Evolutionary conservation across 163 green algal species (phyloP).

Genomic region (Chloroidium sp.): DNA sequence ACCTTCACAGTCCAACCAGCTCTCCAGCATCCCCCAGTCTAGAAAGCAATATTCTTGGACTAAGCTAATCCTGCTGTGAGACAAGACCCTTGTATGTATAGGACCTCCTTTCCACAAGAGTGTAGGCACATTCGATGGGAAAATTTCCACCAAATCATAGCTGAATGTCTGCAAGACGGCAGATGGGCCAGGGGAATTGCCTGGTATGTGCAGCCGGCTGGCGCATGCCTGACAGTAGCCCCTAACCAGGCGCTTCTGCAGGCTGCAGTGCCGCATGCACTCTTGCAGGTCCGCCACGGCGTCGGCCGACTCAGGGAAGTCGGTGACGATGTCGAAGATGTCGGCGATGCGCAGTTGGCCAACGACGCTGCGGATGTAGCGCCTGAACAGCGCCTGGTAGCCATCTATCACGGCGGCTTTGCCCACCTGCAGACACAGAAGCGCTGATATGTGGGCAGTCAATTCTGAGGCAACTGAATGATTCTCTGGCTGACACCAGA

Average conservation of each 20-base stretch:
- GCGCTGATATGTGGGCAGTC: no score
- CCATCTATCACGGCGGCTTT: no score
- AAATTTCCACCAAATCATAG: conserved; percentile 6
- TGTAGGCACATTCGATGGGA: not conserved
- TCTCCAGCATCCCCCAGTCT: no score
- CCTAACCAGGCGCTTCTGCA: conserved; percentile 19
- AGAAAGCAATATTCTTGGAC: no score
- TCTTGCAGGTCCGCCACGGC: conserved; percentile 60
- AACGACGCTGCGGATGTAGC: conserved; percentile 67
- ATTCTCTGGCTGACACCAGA: no score
- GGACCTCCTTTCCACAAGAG: not conserved
- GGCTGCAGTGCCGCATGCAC: conserved; percentile 63
- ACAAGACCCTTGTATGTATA: no score
- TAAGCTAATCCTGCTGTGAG: no score
- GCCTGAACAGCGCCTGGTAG: conserved; percentile 57
- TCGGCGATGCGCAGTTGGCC: conserved; percentile 46
- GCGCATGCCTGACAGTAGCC: not conserved
- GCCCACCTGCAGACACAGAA: no score
- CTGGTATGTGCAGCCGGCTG: conserved; percentile 47
- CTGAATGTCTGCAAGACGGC: conserved; percentile 1
- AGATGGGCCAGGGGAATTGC: not conserved
- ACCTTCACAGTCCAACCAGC: no score
- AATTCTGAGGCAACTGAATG: no score
- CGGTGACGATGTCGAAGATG: conserved; percentile 84
- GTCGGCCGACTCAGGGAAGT: conserved; percentile 65